These are phyloP conservation scores for Wallacemonas sp. DNA, from an alignment of 208 protist genomes.

Conservation along the genomic window DNA sequence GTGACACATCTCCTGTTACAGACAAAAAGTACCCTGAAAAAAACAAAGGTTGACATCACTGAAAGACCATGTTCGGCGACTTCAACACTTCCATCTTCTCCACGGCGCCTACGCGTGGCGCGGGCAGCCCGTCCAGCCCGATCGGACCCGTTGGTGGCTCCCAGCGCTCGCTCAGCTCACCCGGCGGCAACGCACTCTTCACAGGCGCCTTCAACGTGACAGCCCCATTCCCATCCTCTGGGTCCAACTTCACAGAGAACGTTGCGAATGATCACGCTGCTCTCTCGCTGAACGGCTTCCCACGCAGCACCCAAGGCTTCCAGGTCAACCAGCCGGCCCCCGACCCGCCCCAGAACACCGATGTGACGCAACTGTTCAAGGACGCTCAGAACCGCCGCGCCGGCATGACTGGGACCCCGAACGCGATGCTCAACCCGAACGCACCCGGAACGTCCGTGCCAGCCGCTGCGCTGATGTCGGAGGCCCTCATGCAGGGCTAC, in stretches of 20 bases:
- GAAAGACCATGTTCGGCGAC: constrained; percentile 16
- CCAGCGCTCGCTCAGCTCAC: background rate
- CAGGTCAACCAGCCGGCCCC: background rate
- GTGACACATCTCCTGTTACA: background rate
- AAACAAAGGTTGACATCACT: too few species aligned
- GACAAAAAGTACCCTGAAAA: too few species aligned
- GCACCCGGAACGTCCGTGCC: too few species aligned
- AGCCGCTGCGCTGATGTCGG: too few species aligned
- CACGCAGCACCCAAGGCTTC: background rate
- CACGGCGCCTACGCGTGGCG: background rate
- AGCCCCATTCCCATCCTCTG: background rate
- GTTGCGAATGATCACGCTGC: background rate
- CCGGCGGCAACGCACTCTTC: background rate
- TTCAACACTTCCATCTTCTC: constrained; percentile 13
- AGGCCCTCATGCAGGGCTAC: too few species aligned
- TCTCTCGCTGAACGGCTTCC: background rate
- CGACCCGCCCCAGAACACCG: background rate
- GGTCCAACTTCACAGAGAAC: background rate
- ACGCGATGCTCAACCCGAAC: too few species aligned
- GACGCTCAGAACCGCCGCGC: background rate
- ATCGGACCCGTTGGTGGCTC: background rate
- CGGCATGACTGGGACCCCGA: background rate
- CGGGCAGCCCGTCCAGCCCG: background rate
- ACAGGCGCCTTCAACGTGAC: constrained; percentile 1
- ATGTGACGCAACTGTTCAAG: background rate